phyloP scores from a whole-genome alignment of 495 filamentous ascomycete species.

The Pseudoneurospora amorphoporcata region DNA sequence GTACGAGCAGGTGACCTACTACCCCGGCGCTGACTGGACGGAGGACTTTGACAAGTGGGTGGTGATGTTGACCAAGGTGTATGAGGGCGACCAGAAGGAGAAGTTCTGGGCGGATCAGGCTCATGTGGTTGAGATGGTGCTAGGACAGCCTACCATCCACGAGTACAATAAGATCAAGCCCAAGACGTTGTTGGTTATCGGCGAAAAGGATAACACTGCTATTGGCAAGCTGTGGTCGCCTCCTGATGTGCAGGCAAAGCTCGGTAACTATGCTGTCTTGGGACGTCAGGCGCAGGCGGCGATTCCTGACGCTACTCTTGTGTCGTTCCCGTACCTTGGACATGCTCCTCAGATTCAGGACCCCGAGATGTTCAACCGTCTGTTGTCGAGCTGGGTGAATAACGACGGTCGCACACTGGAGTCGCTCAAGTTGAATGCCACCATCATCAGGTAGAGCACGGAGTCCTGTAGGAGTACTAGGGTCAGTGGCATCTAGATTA shows the following conservation, averaged over 20 bases:
- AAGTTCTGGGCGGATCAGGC: slow-evolving; percentile 28
- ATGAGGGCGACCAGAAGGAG: slow-evolving; percentile 22
- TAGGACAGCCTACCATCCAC: slow-evolving; percentile 34
- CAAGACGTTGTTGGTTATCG: slow-evolving; percentile 29
- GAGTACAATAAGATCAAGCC: slow-evolving; percentile 27
- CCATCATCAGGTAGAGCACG: background rate
- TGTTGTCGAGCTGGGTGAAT: slow-evolving; percentile 26
- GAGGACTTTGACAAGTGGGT: slow-evolving; percentile 34
- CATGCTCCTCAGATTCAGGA: slow-evolving; percentile 38
- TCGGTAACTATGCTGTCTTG: slow-evolving; percentile 33
- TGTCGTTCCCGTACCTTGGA: slow-evolving; percentile 30
- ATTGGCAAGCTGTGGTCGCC: slow-evolving; percentile 39
- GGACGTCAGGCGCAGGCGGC: slow-evolving; percentile 27
- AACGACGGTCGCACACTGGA: background rate
- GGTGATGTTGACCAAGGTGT: slow-evolving; percentile 35
- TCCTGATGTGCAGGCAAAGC: slow-evolving; percentile 23
- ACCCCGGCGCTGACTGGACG: slow-evolving; percentile 24
- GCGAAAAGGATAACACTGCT: slow-evolving; percentile 32
- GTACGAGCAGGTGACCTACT: slow-evolving; percentile 37
- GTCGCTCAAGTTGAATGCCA: background rate
- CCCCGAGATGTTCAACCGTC: slow-evolving; percentile 24
- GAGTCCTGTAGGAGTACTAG: background rate
- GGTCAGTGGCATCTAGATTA: background rate
- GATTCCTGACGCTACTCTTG: slow-evolving; percentile 29
- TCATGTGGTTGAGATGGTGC: slow-evolving; percentile 31